A percentile compares a stretch with the other conserved stretches of the same genome.
Evolutionary conservation across 2,329 filamentous ascomycete genomes (phyloP).

Genomic region (Paramyrothecium sp.): DNA sequence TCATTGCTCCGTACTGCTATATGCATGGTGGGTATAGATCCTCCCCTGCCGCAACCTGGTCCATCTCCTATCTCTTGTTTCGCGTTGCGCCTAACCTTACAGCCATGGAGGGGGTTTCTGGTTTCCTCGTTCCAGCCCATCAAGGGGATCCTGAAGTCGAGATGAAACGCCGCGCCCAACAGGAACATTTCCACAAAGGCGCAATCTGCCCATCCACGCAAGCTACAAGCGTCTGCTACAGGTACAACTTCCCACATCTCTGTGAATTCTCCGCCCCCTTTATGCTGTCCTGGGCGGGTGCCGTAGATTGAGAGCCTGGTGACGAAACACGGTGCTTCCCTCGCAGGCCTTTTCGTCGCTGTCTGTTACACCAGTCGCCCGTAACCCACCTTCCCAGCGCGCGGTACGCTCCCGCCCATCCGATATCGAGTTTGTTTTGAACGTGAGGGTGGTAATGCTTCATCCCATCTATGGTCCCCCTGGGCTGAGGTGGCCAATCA

Average conservation of each 20-base stretch:
- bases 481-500: not conserved
- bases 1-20: not conserved
- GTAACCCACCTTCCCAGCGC: not conserved
- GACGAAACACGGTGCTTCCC: too few relatives aligned
- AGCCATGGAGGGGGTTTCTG: not conserved
- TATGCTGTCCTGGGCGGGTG: too few relatives aligned
- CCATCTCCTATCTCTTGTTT: not conserved
- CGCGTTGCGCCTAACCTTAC: not conserved
- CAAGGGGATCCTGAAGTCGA: slow-evolving; percentile 12
- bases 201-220: not conserved
- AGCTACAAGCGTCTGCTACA: too few relatives aligned
- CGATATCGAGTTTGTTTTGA: not conserved
- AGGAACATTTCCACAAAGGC: not conserved
- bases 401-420: not conserved
- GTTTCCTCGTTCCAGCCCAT: not conserved
- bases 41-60: not conserved
- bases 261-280: not conserved
- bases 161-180: slow-evolving; percentile 33
- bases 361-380: not conserved
- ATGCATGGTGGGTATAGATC: not conserved
- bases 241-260: too few relatives aligned
- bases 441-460: not conserved
- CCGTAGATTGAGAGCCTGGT: too few relatives aligned
- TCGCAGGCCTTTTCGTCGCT: not conserved
- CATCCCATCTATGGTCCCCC: not conserved